These are phyloP conservation scores for Amaranthus tricolor DNA, from an alignment of 179 eudicot genomes.

Conservation along the genomic window DNA sequence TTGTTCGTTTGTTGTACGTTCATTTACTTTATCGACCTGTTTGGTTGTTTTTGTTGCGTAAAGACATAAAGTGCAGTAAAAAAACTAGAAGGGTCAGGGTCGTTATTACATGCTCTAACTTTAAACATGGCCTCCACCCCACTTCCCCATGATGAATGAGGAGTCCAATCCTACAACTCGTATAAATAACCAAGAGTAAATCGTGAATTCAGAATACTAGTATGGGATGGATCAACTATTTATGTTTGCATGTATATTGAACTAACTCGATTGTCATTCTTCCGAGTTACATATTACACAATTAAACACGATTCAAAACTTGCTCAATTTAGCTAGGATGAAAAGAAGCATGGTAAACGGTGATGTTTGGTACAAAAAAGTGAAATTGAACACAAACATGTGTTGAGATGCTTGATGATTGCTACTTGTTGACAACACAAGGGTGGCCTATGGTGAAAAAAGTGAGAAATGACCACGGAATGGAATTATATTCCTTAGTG, in stretches of 20 bases:
- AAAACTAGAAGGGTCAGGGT: neutral
- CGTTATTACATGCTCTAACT: slow-evolving; percentile 19
- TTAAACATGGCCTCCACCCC: too few relatives aligned
- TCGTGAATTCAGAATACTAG: too few relatives aligned
- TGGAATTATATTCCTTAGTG: slow-evolving; percentile 44
- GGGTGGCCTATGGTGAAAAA: slow-evolving; percentile 22
- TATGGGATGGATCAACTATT: too few relatives aligned
- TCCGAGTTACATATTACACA: too few relatives aligned
- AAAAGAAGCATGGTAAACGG: slow-evolving; percentile 12
- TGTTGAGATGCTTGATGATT: slow-evolving; percentile 37
- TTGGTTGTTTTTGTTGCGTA: slow-evolving; percentile 11
- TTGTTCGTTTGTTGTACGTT: slow-evolving; percentile 44
- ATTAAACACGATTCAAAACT: too few relatives aligned
- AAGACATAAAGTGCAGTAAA: slow-evolving; percentile 20
- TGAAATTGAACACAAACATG: slow-evolving; percentile 35
- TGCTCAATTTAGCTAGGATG: neutral
- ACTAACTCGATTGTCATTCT: too few relatives aligned
- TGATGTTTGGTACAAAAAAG: slow-evolving; percentile 11
- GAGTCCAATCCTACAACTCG: too few relatives aligned
- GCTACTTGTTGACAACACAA: slow-evolving; percentile 44
- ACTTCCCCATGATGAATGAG: too few relatives aligned
- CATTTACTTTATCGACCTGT: slow-evolving; percentile 29
- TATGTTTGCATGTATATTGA: too few relatives aligned
- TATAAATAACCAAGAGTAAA: too few relatives aligned
- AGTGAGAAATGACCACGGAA: slow-evolving; percentile 69